These are phyloP conservation scores for Exophiala calicioides DNA, from an alignment of 2,329 filamentous ascomycete species.

Conservation along the genomic window DNA sequence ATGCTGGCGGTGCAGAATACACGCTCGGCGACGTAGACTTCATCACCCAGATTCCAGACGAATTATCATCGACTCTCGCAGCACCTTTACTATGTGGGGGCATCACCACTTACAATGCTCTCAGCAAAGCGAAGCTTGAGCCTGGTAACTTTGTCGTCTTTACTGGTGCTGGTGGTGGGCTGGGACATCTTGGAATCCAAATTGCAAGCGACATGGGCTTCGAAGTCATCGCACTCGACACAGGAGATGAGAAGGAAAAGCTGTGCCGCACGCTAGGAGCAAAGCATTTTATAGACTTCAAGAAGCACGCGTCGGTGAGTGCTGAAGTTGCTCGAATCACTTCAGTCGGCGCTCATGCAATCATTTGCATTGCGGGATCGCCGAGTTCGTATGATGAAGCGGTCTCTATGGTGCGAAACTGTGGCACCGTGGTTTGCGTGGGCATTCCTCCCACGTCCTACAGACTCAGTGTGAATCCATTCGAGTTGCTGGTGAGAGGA, in stretches of 20 bases:
- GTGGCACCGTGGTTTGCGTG: conserved; percentile 52
- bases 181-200: conserved; percentile 45
- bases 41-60: conserved; percentile 39
- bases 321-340: conserved; percentile 36
- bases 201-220: conserved; percentile 40
- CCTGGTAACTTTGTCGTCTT: conserved; percentile 41
- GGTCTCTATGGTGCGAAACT: conserved; percentile 45
- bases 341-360: conserved; percentile 44
- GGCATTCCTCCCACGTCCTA: conserved; percentile 31
- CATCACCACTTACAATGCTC: conserved; percentile 43
- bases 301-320: no score
- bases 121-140: conserved; percentile 40
- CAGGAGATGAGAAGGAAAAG: conserved; percentile 38
- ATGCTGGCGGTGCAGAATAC: conserved; percentile 30
- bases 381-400: conserved; percentile 49
- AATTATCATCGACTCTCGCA: conserved; percentile 37
- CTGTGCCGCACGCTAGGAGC: conserved; percentile 39
- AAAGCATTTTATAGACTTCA: conserved; percentile 39
- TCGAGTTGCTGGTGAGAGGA: no score
- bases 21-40: conserved; percentile 39
- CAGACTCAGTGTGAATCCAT: neutral
- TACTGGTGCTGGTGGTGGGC: conserved; percentile 40
- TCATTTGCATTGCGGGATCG: conserved; percentile 50
- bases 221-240: conserved; percentile 42
- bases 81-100: conserved; percentile 43